A percentile compares a stretch with the other conserved stretches of the same genome.
phyloP scores from a whole-genome alignment of 2,329 filamentous ascomycete genomes.

The Diplocarpon rosae region DNA sequence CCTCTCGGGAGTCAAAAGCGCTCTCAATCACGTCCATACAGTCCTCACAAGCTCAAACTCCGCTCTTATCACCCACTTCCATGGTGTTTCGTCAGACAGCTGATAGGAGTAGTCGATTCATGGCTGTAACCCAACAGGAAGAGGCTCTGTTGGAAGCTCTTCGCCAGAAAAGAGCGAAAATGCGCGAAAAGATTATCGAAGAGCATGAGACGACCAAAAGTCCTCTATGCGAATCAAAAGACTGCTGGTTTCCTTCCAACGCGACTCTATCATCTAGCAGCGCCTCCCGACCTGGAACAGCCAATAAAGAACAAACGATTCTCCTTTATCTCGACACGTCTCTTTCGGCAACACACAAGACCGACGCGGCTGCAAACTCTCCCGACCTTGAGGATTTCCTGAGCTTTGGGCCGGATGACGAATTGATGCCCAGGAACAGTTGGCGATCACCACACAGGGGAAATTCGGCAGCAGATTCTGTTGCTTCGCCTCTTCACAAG shows the following conservation, averaged over 20 bases:
- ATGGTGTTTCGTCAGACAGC: constrained; percentile 13
- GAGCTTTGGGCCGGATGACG: constrained; percentile 22
- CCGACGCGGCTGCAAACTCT: constrained; percentile 23
- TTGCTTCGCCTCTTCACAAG: constrained; percentile 1
- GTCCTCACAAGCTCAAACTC: constrained; percentile 18
- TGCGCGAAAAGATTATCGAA: constrained; percentile 32
- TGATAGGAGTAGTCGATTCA: constrained; percentile 27
- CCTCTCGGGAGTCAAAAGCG: constrained; percentile 1
- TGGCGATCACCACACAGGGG: constrained; percentile 9
- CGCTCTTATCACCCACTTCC: constrained; percentile 24
- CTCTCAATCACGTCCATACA: constrained; percentile 10
- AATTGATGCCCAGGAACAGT: constrained; percentile 19
- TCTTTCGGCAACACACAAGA: constrained; percentile 9
- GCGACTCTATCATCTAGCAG: constrained; percentile 11
- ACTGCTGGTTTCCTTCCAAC: neutral
- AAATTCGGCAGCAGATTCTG: constrained; percentile 14
- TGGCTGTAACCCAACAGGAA: constrained; percentile 42
- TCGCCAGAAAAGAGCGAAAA: constrained; percentile 35
- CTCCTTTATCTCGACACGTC: constrained; percentile 23
- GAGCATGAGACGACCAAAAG: constrained; percentile 23
- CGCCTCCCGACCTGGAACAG: constrained; percentile 4
- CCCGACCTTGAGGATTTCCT: constrained; percentile 24
- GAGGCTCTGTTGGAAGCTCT: constrained; percentile 40
- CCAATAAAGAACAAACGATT: constrained; percentile 15
- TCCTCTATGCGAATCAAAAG: constrained; percentile 9